Percentiles rank a stretch among this genome's conserved stretches.
Conservation (phyloP, 306 rosid species). For the Lathyrus oleraceus region DNA sequence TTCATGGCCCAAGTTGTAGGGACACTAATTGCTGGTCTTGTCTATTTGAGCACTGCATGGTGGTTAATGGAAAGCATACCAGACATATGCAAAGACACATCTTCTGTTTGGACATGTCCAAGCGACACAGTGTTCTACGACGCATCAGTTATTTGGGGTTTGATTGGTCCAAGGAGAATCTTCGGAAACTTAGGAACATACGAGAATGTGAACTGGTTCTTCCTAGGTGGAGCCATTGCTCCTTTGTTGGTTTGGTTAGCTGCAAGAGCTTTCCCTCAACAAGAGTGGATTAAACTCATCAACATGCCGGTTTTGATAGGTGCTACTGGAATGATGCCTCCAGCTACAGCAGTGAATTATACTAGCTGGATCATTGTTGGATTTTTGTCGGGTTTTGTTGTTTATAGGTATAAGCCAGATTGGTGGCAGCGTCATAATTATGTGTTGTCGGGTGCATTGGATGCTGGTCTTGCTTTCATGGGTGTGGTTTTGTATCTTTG, state of each 20-base stretch:
- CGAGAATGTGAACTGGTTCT: conserved; percentile 73
- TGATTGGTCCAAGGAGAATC: conserved; percentile 78
- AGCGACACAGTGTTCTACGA: conserved; percentile 82
- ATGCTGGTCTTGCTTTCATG: conserved; percentile 95
- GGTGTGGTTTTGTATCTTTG: conserved; percentile 75
- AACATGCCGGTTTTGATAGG: conserved; percentile 82
- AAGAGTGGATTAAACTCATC: conserved; percentile 80
- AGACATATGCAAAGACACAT: conserved; percentile 69
- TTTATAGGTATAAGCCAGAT: conserved; percentile 60
- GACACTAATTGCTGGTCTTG: conserved; percentile 61
- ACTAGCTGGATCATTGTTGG: conserved; percentile 74
- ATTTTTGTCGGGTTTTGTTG: conserved; percentile 69
- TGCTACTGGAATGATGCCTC: conserved; percentile 80
- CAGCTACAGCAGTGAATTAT: conserved; percentile 83
- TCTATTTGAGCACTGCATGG: conserved; percentile 84
- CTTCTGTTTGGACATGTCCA: conserved; percentile 89
- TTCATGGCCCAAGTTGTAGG: conserved; percentile 98
- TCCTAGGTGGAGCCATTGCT: conserved; percentile 70
- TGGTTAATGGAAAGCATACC: conserved; percentile 92
- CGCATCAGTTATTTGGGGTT: conserved; percentile 92
- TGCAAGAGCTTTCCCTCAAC: conserved; percentile 55
- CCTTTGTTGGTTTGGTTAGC: conserved; percentile 74
- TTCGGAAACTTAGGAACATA: conserved; percentile 72
- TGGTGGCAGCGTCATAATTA: conserved; percentile 89
- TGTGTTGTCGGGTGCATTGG: conserved; percentile 81